Evolutionary conservation across 192 early-diverging fungal genomes (phyloP).

Genomic region (Lobulomyces angularis): DNA sequence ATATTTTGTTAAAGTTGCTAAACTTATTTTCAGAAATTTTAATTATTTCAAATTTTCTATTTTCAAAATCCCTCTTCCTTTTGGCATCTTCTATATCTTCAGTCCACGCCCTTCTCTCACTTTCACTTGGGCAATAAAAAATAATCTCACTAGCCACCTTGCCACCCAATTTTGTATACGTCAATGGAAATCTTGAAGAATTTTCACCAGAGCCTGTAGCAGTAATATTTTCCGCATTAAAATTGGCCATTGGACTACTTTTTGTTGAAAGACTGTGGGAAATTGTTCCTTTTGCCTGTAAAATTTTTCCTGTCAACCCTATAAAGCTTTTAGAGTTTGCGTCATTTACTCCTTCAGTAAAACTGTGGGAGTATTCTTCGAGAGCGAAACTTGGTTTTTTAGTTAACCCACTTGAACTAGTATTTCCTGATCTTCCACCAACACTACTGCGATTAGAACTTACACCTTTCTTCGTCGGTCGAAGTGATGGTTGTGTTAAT

Average conservation of each 20-base stretch:
- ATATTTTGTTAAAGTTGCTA: constrained; percentile 37
- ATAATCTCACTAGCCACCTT: constrained; percentile 51
- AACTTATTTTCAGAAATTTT: constrained; percentile 42
- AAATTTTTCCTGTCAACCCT: too few relatives aligned
- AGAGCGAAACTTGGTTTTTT: too few relatives aligned
- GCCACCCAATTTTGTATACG: constrained; percentile 61
- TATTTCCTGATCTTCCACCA: constrained; percentile 1
- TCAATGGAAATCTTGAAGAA: too few relatives aligned
- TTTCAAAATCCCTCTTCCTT: constrained; percentile 19
- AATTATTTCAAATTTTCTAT: constrained; percentile 40
- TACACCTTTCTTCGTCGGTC: constrained; percentile 21
- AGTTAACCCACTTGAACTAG: too few relatives aligned
- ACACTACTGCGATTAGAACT: background rate
- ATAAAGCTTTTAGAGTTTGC: too few relatives aligned
- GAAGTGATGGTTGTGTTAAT: constrained; percentile 36
- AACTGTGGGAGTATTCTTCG: constrained; percentile 1
- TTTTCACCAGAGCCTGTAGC: too few relatives aligned
- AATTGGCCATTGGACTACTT: too few relatives aligned
- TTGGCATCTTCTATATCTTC: constrained; percentile 63
- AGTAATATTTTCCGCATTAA: too few relatives aligned
- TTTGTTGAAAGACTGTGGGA: too few relatives aligned
- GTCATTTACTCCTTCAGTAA: too few relatives aligned
- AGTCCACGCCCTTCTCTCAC: constrained; percentile 70
- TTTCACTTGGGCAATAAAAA: constrained; percentile 60
- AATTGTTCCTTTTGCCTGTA: too few relatives aligned